Evolutionary conservation across 805 yeast genomes (phyloP), one percentile per base, ranked within the genome.

Genomic region (Priceomyces melissophilus): DNA sequence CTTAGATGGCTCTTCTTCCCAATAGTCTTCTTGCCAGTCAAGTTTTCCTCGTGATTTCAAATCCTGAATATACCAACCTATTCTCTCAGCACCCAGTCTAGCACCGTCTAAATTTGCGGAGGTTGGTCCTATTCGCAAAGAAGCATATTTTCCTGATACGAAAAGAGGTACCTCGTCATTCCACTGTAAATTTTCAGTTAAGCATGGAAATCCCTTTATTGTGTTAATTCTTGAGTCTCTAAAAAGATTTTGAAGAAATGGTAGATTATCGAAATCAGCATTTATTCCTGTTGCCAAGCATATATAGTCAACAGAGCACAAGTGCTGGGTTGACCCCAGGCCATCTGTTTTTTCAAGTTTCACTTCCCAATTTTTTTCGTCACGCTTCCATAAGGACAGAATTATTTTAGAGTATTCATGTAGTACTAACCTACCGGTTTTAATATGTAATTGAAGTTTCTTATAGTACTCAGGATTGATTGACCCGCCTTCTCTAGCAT

Each of bases 71-170:
- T 48, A 57, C 72, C 72, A 65, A 3, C 75, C 75, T 25, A 70
- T 59, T 37, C 76, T 46, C 45, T 71, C 77, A 1, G 75, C 74
- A 3, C 74, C 73, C 10, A 62, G 44, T 29, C 77, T 47, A 1
- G 75, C 76, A 3, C 76, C 77, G 39, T 69, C 76, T 32, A 71
- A 51, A 41, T 72, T 72, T 2, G 76, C 76, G 14, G 72, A 61
- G 0, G 74, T 63, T 1, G 76, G 76, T 0, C 76, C 76, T 38
- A 67, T 61, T 34, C 62, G 51, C 14, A 71, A 48, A 34, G 66
- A 61, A 0, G 76, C 74, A 43, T 69, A 63, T 44, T 71, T 67
- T 2, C 76, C 76, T 3, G 65, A 48, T 60, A 70, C 55, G 41
- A 61, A 71, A 17, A 71, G 51, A 0, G 75, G 76, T 2, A 70